Conservation (phyloP, 345 rosid genomes). For the Ailanthus altissimus region DNA sequence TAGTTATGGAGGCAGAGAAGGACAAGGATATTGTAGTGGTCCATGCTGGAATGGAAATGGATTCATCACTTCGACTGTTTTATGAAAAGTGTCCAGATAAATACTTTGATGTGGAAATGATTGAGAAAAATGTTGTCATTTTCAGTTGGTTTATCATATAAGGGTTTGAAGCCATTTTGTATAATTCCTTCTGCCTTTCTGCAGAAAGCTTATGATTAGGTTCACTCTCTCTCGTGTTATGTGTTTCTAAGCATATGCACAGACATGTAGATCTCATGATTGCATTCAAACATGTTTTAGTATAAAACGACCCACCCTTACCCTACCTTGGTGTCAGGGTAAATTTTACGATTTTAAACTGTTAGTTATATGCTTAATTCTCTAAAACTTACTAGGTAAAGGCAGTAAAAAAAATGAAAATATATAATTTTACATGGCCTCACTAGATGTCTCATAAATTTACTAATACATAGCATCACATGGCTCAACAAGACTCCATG, state of each 20-base stretch:
- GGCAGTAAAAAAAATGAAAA: no score
- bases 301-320: no score
- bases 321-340: no score
- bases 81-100: slow-evolving; percentile 70
- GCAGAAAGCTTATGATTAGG: slow-evolving; percentile 98
- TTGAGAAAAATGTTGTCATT: slow-evolving; percentile 94
- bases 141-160: slow-evolving; percentile 92
- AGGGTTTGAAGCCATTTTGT: slow-evolving; percentile 94
- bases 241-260: not conserved
- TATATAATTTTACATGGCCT: no score
- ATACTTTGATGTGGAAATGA: slow-evolving; percentile 89
- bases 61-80: slow-evolving; percentile 59
- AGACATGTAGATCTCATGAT: not conserved
- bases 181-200: slow-evolving; percentile 82
- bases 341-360: no score
- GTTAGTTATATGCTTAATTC: no score
- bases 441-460: no score
- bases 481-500: no score
- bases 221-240: slow-evolving; percentile 28
- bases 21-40: slow-evolving; percentile 82
- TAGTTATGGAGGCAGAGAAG: slow-evolving; percentile 73
- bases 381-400: no score
- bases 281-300: not conserved
- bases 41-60: slow-evolving; percentile 84
- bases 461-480: no score